These are phyloP conservation scores for Tricholoma hemisulphureum DNA, from an alignment of 768 basidiomycete genomes.

Conservation along the genomic window DNA sequence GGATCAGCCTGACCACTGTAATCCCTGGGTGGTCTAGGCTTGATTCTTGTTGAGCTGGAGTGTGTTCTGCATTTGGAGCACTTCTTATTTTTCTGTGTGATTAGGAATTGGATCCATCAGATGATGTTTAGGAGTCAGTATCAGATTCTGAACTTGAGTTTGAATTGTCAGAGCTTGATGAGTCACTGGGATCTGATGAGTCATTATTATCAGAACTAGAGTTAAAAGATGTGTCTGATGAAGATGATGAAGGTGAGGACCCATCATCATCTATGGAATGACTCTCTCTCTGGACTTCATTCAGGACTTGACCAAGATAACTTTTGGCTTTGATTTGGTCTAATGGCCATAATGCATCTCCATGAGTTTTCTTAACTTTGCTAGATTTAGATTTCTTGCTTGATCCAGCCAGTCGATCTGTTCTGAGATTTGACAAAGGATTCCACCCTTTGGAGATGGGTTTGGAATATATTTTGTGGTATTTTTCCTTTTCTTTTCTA, in stretches of 20 bases:
- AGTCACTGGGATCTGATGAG: neutral
- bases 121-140: neutral
- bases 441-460: neutral
- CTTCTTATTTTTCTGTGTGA: neutral
- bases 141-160: neutral
- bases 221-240: neutral
- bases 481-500: neutral
- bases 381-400: neutral
- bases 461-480: neutral
- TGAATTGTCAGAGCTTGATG: neutral
- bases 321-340: neutral
- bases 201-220: neutral
- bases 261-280: neutral
- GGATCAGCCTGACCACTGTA: conserved; percentile 21
- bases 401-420: neutral
- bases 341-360: neutral
- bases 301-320: neutral
- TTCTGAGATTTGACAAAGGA: neutral
- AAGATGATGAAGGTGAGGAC: neutral
- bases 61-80: neutral
- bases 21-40: conserved; percentile 15
- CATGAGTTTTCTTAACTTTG: neutral
- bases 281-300: neutral
- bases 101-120: neutral
- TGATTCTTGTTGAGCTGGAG: conserved; percentile 1